Evolutionary conservation across 2,329 filamentous ascomycete genomes (phyloP).

Genomic region (Fusarium gaditjirri): DNA sequence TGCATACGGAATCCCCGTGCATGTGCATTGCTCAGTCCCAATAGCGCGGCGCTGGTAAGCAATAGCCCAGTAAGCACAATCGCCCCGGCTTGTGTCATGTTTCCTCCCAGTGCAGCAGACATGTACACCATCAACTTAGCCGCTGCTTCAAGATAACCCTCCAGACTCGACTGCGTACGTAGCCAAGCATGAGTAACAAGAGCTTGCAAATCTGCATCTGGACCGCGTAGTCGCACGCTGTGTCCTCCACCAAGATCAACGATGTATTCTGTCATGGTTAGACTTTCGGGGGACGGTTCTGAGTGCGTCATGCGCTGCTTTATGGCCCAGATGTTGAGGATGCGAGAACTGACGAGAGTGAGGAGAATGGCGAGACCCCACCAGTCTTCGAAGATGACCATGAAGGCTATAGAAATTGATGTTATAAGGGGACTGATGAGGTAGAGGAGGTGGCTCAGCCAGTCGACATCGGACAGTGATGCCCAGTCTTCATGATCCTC

Average conservation of each 20-base stretch:
- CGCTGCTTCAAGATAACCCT: slow-evolving; percentile 62
- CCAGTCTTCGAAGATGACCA: slow-evolving; percentile 61
- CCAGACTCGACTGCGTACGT: slow-evolving; percentile 58
- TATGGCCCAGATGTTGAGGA: slow-evolving; percentile 67
- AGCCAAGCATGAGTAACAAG: slow-evolving; percentile 69
- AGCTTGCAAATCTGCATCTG: slow-evolving; percentile 66
- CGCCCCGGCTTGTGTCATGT: slow-evolving; percentile 63
- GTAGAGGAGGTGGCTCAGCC: slow-evolving; percentile 61
- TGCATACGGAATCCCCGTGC: slow-evolving; percentile 61
- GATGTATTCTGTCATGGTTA: slow-evolving; percentile 55
- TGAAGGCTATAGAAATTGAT: slow-evolving; percentile 54
- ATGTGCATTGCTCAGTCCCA: slow-evolving; percentile 65
- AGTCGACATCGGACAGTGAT: slow-evolving; percentile 52
- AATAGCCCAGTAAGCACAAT: slow-evolving; percentile 63
- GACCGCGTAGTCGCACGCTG: slow-evolving; percentile 63
- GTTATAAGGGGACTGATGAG: slow-evolving; percentile 60
- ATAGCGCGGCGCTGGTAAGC: slow-evolving; percentile 61
- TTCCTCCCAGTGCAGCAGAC: slow-evolving; percentile 64
- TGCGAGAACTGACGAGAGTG: slow-evolving; percentile 63
- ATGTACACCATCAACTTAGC: slow-evolving; percentile 69
- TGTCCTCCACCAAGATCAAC: slow-evolving; percentile 64
- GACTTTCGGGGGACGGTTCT: slow-evolving; percentile 4
- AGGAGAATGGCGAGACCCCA: slow-evolving; percentile 61
- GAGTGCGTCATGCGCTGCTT: slow-evolving; percentile 56
- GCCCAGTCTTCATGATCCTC: slow-evolving; percentile 36